phyloP scores from a whole-genome alignment of 257 asterid species.

The Fraxinus americana region DNA sequence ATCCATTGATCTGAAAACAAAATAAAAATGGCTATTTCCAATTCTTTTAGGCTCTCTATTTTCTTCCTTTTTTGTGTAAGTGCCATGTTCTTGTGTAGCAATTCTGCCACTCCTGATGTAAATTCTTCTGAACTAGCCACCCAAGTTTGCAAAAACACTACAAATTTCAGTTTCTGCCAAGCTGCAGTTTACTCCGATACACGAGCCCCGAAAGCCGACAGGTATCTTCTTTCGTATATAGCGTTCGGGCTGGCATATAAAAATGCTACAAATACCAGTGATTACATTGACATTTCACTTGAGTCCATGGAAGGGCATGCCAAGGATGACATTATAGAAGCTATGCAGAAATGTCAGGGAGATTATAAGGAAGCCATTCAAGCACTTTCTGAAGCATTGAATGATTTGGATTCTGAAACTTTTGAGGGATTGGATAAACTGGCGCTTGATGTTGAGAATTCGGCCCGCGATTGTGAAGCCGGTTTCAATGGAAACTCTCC shows the following conservation, averaged over 20 bases:
- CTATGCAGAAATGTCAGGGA: slow-evolving; percentile 22
- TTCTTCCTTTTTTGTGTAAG: not conserved
- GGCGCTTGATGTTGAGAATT: slow-evolving; percentile 5
- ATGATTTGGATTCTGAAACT: slow-evolving; percentile 38
- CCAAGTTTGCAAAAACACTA: slow-evolving; percentile 38
- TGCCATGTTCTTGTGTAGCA: not conserved
- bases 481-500: slow-evolving; percentile 9
- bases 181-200: slow-evolving; percentile 39
- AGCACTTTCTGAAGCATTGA: slow-evolving; percentile 9
- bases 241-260: slow-evolving; percentile 25
- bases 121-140: slow-evolving; percentile 23
- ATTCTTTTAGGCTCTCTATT: not conserved
- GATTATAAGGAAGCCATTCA: slow-evolving; percentile 24
- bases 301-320: not conserved
- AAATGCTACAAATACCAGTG: slow-evolving; percentile 24
- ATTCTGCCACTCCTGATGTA: not conserved
- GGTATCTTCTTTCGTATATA: slow-evolving; percentile 26
- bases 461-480: slow-evolving; percentile 21
- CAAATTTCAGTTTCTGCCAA: slow-evolving; percentile 35
- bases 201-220: slow-evolving; percentile 32
- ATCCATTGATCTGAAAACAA: not conserved
- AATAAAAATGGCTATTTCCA: slow-evolving; percentile 16
- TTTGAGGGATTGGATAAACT: slow-evolving; percentile 20
- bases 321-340: not conserved
- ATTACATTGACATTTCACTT: slow-evolving; percentile 4